Conservation (phyloP, 495 filamentous ascomycete genomes). For the Amniculicola lignicola region DNA sequence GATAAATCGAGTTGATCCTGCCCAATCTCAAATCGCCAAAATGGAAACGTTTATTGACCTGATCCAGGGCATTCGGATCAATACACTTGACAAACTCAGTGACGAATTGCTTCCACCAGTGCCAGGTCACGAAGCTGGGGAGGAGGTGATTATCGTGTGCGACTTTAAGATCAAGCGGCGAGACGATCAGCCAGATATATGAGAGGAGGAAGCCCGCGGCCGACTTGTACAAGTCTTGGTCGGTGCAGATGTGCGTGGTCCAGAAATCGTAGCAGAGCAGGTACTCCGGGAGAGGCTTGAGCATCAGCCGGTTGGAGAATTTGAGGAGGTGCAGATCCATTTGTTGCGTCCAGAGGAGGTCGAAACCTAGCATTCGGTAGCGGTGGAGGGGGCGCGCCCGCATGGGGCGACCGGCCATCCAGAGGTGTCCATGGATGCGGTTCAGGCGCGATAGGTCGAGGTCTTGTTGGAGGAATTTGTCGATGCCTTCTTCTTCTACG, state of each 20-base stretch:
- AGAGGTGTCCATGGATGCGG: slow-evolving; percentile 27
- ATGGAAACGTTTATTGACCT: slow-evolving; percentile 36
- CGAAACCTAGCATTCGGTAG: slow-evolving; percentile 31
- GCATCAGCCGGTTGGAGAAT: slow-evolving; percentile 20
- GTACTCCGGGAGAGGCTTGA: slow-evolving; percentile 33
- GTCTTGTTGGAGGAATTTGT: slow-evolving; percentile 21
- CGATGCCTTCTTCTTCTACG: slow-evolving; percentile 18
- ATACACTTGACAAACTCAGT: slow-evolving; percentile 14
- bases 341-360: slow-evolving; percentile 29
- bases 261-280: slow-evolving; percentile 28
- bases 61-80: slow-evolving; percentile 25
- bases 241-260: slow-evolving; percentile 24
- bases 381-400: slow-evolving; percentile 31
- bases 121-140: slow-evolving; percentile 28
- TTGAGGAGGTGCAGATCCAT: slow-evolving; percentile 34
- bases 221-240: slow-evolving; percentile 11
- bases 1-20: slow-evolving; percentile 36
- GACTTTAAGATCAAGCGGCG: slow-evolving; percentile 30
- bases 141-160: slow-evolving; percentile 27
- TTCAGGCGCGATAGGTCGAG: slow-evolving; percentile 32
- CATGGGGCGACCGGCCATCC: slow-evolving; percentile 34
- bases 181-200: slow-evolving; percentile 29
- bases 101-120: slow-evolving; percentile 30
- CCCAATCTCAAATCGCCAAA: slow-evolving; percentile 38
- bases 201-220: slow-evolving; percentile 30